phyloP scores from a whole-genome alignment of 2,329 filamentous ascomycete species.

The Stenocarpella maydis region DNA sequence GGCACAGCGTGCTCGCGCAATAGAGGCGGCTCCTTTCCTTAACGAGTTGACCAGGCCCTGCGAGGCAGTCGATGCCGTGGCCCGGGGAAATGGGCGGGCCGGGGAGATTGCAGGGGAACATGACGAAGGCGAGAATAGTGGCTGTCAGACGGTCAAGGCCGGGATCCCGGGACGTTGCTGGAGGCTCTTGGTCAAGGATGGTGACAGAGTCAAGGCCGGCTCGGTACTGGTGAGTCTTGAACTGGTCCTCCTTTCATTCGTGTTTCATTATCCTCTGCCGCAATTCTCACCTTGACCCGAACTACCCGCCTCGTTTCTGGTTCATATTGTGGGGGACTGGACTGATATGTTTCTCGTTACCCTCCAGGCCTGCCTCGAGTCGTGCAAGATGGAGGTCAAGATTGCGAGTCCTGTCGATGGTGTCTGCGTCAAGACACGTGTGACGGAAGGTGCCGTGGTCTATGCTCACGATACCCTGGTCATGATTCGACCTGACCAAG shows the following conservation, averaged over 20 bases:
- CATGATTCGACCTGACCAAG: not conserved
- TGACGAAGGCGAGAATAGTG: not conserved
- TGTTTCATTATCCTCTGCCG: not conserved
- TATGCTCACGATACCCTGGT: not conserved
- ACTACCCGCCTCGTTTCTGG: not conserved
- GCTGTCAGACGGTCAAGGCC: not conserved
- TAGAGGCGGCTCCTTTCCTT: not conserved
- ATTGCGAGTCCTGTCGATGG: slow-evolving; percentile 12
- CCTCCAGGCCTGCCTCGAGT: not conserved
- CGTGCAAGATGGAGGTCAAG: slow-evolving; percentile 5
- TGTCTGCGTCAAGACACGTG: not conserved
- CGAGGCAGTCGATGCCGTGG: not conserved
- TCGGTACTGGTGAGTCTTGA: not conserved
- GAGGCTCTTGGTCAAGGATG: not conserved
- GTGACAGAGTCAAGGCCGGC: not conserved
- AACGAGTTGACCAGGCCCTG: not conserved
- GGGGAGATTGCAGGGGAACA: not conserved
- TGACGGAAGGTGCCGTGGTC: not conserved
- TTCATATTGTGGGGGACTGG: not conserved
- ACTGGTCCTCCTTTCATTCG: not conserved
- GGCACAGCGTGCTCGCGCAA: not conserved
- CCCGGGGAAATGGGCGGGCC: no score
- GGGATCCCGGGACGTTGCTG: not conserved
- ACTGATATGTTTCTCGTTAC: not conserved
- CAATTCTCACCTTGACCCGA: no score